phyloP scores from a whole-genome alignment of 2,329 filamentous ascomycete genomes.

The Decorospora gaudefroyi region DNA sequence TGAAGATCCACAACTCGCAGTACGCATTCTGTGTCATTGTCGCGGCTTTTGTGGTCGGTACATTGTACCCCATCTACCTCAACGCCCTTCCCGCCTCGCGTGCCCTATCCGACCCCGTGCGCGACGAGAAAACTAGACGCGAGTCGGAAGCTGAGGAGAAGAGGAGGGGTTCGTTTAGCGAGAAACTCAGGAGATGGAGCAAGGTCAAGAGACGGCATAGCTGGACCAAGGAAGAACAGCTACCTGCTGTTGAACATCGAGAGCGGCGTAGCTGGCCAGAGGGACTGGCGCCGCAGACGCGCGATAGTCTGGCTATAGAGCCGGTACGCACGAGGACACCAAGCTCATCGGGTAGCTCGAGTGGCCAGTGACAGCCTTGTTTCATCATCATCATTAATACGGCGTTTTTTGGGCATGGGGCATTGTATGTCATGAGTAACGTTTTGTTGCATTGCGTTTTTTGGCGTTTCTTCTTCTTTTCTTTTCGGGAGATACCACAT shows the following conservation, averaged over 20 bases:
- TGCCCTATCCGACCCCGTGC: constrained; percentile 57
- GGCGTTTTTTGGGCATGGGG: too few species aligned
- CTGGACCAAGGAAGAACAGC: constrained; percentile 22
- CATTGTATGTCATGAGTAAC: too few species aligned
- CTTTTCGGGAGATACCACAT: too few species aligned
- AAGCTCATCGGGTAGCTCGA: constrained; percentile 10
- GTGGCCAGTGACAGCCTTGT: constrained; percentile 1
- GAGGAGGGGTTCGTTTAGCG: constrained; percentile 23
- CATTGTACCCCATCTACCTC: constrained; percentile 60
- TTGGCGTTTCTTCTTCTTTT: too few species aligned
- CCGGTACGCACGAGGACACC: constrained; percentile 16
- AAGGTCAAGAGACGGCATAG: constrained; percentile 32
- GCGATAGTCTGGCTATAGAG: constrained; percentile 21
- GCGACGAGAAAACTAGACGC: constrained; percentile 38
- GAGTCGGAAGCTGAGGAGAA: constrained; percentile 33
- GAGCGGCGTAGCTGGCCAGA: constrained; percentile 42
- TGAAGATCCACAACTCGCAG: constrained; percentile 46
- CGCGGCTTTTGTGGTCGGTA: constrained; percentile 57
- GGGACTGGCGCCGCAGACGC: constrained; percentile 24
- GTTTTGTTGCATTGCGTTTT: too few species aligned
- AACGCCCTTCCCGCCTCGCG: constrained; percentile 55
- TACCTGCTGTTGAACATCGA: constrained; percentile 40
- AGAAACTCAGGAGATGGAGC: constrained; percentile 29
- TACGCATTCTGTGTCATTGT: constrained; percentile 60
- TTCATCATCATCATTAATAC: neutral